A percentile compares a stretch with the other conserved stretches of the same genome.
phyloP scores from a whole-genome alignment of 495 filamentous ascomycete genomes.

The Pyrenula massariospora region DNA sequence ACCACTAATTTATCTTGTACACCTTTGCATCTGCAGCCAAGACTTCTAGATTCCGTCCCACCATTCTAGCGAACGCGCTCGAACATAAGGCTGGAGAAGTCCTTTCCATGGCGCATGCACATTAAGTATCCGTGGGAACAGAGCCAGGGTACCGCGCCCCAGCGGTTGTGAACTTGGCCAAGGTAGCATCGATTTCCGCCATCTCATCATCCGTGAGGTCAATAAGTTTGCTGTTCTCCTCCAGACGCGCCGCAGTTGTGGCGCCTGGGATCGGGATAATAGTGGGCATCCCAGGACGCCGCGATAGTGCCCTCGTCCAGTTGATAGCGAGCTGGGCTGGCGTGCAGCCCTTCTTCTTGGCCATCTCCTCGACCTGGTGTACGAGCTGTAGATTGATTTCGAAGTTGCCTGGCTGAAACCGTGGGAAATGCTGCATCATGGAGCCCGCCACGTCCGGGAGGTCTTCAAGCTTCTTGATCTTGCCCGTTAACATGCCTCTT shows the following conservation, averaged over 20 bases:
- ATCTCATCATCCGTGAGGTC: slow-evolving; percentile 35
- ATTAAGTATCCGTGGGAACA: slow-evolving; percentile 9
- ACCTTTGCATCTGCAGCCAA: too few species aligned
- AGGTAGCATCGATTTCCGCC: slow-evolving; percentile 33
- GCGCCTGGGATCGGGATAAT: slow-evolving; percentile 71
- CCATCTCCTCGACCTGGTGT: slow-evolving; percentile 46
- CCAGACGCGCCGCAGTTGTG: slow-evolving; percentile 30
- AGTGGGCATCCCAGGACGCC: slow-evolving; percentile 34
- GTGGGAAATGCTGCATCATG: slow-evolving; percentile 26
- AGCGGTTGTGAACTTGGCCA: slow-evolving; percentile 16
- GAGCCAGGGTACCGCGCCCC: slow-evolving; percentile 27
- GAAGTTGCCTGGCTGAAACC: slow-evolving; percentile 56
- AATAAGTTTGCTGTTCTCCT: slow-evolving; percentile 36
- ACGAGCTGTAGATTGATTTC: slow-evolving; percentile 55
- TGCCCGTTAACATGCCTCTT: slow-evolving; percentile 34
- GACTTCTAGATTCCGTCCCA: too few species aligned
- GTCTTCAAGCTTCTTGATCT: slow-evolving; percentile 40
- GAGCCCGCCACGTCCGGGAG: slow-evolving; percentile 37
- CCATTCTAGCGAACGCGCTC: too few species aligned
- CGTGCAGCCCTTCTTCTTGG: slow-evolving; percentile 51
- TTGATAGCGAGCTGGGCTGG: slow-evolving; percentile 58
- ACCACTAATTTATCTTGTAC: too few species aligned
- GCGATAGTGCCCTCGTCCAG: slow-evolving; percentile 44
- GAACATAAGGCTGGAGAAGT: background rate
- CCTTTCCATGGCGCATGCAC: background rate